A percentile compares a stretch with the other conserved stretches of the same genome.
Conservation (phyloP, 2,329 filamentous ascomycete species). For the Bipolaris sorokiniana region DNA sequence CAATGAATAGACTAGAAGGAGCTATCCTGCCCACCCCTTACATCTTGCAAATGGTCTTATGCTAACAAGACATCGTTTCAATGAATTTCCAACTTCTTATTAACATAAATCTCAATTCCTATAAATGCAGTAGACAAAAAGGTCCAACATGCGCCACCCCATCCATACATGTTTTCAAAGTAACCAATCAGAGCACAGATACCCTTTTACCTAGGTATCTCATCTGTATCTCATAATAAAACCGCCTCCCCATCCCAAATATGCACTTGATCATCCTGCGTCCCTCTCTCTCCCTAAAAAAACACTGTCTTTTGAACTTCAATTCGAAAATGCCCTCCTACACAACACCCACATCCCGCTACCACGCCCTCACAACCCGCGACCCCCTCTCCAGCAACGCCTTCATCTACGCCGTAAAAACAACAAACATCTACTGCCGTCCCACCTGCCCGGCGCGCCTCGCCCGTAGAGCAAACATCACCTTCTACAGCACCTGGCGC, state of each 20-base stretch:
- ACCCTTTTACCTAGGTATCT: not conserved
- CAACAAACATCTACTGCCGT: slow-evolving; percentile 65
- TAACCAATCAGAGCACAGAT: slow-evolving; percentile 29
- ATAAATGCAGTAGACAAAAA: not conserved
- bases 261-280: too few species aligned
- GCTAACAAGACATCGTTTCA: not conserved
- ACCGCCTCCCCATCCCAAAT: not conserved
- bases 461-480: slow-evolving; percentile 62
- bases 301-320: too few species aligned
- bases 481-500: slow-evolving; percentile 57
- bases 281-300: too few species aligned
- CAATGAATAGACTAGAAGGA: slow-evolving; percentile 17
- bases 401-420: slow-evolving; percentile 64
- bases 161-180: slow-evolving; percentile 25
- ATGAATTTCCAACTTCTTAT: not conserved
- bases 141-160: slow-evolving; percentile 18
- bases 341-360: slow-evolving; percentile 42
- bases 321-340: slow-evolving; percentile 37
- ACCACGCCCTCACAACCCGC: slow-evolving; percentile 54
- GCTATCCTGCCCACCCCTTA: slow-evolving; percentile 12
- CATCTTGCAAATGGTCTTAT: not conserved
- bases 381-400: slow-evolving; percentile 51
- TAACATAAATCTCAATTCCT: not conserved
- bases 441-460: slow-evolving; percentile 67
- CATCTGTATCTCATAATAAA: not conserved